Evolutionary conservation across 1,284 basidiomycete genomes (phyloP), one percentile per base, ranked within the genome.

Genomic region (Pholiota adiposa): DNA sequence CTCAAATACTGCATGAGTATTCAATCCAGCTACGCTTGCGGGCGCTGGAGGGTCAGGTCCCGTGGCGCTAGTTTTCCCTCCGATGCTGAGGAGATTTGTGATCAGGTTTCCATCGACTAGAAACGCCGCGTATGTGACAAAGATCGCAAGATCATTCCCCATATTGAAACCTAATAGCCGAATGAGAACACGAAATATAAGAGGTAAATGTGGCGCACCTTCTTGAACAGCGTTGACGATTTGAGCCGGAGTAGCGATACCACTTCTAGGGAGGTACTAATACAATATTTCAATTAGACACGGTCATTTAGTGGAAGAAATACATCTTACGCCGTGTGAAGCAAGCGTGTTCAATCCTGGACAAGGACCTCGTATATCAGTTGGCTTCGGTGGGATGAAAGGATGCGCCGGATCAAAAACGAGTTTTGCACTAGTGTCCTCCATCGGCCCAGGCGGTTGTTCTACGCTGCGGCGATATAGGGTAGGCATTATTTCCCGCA

Each of bases 81-180:
- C 62, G 8, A 63, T 70, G 41, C 67, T 70, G 2, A 69, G 53
- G 2, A 63, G 41, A 41, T 69, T 57, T 27, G 67, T 71, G 34
- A 67, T 40, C 11, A 65, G 38, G 51, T 71, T 71, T 4, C 68
- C 69, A 34, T 71, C 67, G 5, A 71, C 66, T 11, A 69, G 60
- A 21, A 61, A 60, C 11, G 69, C 68, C 1, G 58, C 67, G 16
- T 63, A 63, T 29, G 59, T 70, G 59, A 67, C 65, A 43, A 70
- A 69, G 18, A 54, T 52, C 8, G 68, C 69, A 1, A 67, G 34
- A n/a, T 50, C 41, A 31, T 65, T 54, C 6, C 48, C 59, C 59
- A 63, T 61, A 21, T 63, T 63, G n/a, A 59, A 61, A 1, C 59
- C 62, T 63, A 33, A 33, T 2, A 31, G 27, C 11, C 4, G 5